phyloP scores from a whole-genome alignment of 768 basidiomycete species.

The Psilocybe azurescens region DNA sequence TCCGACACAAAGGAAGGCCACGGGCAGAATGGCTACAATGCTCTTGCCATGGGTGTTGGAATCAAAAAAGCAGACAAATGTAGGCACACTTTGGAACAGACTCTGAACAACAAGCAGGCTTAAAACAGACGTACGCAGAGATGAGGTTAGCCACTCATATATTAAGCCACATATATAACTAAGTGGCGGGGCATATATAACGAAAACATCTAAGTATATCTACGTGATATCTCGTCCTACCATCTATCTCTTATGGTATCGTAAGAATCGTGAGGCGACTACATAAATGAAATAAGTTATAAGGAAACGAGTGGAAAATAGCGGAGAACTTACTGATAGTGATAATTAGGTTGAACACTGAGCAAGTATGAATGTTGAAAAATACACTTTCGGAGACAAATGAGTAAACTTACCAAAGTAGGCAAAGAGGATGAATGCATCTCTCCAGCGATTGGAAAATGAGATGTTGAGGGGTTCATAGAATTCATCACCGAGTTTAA shows the following conservation, averaged over 20 bases:
- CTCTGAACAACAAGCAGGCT: too few species aligned
- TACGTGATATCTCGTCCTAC: too few species aligned
- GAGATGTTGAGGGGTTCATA: conserved; percentile 70
- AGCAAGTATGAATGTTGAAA: not conserved
- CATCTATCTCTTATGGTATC: conserved; percentile 48
- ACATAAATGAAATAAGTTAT: not conserved
- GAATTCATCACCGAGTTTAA: conserved; percentile 70
- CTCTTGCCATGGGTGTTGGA: too few species aligned
- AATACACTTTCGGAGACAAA: not conserved
- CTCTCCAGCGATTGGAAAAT: conserved; percentile 68
- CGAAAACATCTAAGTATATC: too few species aligned
- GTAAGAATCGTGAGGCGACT: conserved; percentile 74
- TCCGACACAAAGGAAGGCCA: too few species aligned
- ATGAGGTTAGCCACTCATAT: too few species aligned
- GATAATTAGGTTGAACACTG: conserved; percentile 72
- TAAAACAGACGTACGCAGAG: too few species aligned
- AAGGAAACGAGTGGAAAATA: not conserved
- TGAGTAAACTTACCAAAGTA: conserved; percentile 52
- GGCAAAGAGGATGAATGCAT: conserved; percentile 68
- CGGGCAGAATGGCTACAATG: too few species aligned
- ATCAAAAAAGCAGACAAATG: too few species aligned
- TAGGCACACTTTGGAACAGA: too few species aligned
- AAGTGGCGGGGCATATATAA: too few species aligned
- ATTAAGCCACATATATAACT: too few species aligned
- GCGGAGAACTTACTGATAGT: conserved; percentile 47